These are phyloP conservation scores for Mycena latifolia DNA, from an alignment of 768 basidiomycete genomes.

Conservation along the genomic window DNA sequence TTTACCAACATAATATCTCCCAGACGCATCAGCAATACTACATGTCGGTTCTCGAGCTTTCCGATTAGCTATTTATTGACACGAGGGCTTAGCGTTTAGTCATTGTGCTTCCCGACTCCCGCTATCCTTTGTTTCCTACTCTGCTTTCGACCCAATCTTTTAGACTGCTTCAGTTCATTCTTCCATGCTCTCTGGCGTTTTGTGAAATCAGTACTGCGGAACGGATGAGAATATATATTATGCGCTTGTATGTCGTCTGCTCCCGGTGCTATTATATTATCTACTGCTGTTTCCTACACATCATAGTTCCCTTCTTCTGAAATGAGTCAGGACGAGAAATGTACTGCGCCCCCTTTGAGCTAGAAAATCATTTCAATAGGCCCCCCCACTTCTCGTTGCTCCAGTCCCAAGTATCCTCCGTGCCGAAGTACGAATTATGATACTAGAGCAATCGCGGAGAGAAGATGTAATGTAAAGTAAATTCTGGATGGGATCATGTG, in stretches of 20 bases:
- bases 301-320: too few relatives aligned
- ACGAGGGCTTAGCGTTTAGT: neutral
- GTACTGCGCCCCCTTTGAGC: too few relatives aligned
- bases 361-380: constrained; percentile 2
- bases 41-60: neutral
- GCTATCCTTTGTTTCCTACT: neutral
- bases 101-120: too few relatives aligned
- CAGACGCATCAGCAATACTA: neutral
- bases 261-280: too few relatives aligned
- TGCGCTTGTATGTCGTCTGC: too few relatives aligned
- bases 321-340: too few relatives aligned
- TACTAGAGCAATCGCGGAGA: neutral
- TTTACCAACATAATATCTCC: neutral
- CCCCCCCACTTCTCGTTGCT: constrained; percentile 1
- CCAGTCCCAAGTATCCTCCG: constrained; percentile 7
- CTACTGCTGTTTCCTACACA: too few relatives aligned
- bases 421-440: constrained; percentile 6
- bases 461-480: neutral
- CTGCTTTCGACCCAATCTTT: neutral
- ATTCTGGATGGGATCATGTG: neutral
- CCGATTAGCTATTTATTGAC: neutral
- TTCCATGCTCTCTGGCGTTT: too few relatives aligned
- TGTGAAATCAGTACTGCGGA: too few relatives aligned
- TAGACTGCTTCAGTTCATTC: too few relatives aligned
- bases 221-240: too few relatives aligned